Evolutionary conservation across 306 rosid genomes (phyloP).

Genomic region (Vicia faba): DNA sequence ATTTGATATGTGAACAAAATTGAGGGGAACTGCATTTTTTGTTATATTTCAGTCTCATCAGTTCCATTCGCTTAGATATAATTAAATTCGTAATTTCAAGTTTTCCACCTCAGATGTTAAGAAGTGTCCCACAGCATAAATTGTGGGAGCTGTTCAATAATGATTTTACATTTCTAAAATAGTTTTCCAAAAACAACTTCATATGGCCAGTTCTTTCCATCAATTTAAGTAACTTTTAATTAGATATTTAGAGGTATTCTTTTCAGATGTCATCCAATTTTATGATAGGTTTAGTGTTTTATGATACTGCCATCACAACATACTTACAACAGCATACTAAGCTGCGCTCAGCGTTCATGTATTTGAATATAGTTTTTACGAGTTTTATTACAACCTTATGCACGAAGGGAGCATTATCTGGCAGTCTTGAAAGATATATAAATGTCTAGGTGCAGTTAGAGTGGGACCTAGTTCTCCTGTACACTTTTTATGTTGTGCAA

Average conservation of each 20-base stretch:
- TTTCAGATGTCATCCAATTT: conserved; percentile 21
- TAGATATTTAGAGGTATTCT: conserved; percentile 12
- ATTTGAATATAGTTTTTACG: not conserved
- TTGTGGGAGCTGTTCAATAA: not conserved
- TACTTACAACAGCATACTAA: not conserved
- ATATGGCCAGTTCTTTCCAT: not conserved
- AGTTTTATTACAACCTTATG: not conserved
- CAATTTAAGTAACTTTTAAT: not conserved
- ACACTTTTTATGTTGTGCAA: conserved; percentile 2
- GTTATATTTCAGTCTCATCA: not conserved
- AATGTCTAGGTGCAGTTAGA: conserved; percentile 4
- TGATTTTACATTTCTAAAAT: conserved; percentile 5
- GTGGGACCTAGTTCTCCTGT: not conserved
- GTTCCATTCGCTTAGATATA: not conserved
- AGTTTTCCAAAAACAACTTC: conserved; percentile 16
- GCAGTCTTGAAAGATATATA: conserved; percentile 11
- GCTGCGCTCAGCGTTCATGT: not conserved
- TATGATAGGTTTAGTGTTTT: conserved; percentile 9
- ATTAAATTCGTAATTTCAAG: not conserved
- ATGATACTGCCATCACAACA: not conserved
- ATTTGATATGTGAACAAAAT: not conserved
- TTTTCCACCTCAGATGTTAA: not conserved
- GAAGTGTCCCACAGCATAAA: conserved; percentile 14
- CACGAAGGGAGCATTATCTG: conserved; percentile 11
- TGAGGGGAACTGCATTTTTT: not conserved